Evolutionary conservation across 2,329 filamentous ascomycete species (phyloP), one percentile per base, ranked within the genome.

Genomic region (Pyrenochaeta sp.): DNA sequence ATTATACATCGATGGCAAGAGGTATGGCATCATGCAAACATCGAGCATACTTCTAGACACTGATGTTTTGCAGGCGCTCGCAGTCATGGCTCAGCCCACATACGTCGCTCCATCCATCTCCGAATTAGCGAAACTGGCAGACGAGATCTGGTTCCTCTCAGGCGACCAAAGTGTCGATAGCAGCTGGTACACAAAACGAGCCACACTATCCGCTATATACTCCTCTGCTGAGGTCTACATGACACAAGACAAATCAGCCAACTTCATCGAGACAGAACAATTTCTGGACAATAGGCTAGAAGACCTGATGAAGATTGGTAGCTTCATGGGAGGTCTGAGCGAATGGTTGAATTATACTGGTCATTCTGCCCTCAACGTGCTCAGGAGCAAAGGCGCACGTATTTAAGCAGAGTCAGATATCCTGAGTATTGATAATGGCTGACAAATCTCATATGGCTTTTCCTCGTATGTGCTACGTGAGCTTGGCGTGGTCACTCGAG

Each of bases 111-210:
- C 87, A 8, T 93, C 93, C 0, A 75, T 97, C 2, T 84, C 84
- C 44, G 95, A 98, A 79, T 86, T 99, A 3, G 88, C 90, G 42
- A 83, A 86, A 49, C 86, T 99, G 4, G 86, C 90, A n/a, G 94
- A 97, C 76, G 95, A 99, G 77, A 96, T 99, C 50, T 91, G 91
- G 84, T 93, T 91, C 72, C 86, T 97, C 3, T 87, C 94, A 0
- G 92, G 92, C 50, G 95, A 98, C 77, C 83, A 81, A 24, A 86
- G 89, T 24, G 91, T 97, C 59, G 93, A 98, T 77, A 86, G 87
- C 3, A 89, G 88, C 4, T 99, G 95, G 95, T 99, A 99, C 69
- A 88, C 88, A 1, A 90, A 90, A 74, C 83, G 89, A 3, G 83
- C 87, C 8, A 85, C 83, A 0, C 76, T 91, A 25, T 83, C 86